Percentiles rank a stretch among this genome's conserved stretches.
Evolutionary conservation across 108 stramenopile species (phyloP).

Genomic region (Nitzschia palea): DNA sequence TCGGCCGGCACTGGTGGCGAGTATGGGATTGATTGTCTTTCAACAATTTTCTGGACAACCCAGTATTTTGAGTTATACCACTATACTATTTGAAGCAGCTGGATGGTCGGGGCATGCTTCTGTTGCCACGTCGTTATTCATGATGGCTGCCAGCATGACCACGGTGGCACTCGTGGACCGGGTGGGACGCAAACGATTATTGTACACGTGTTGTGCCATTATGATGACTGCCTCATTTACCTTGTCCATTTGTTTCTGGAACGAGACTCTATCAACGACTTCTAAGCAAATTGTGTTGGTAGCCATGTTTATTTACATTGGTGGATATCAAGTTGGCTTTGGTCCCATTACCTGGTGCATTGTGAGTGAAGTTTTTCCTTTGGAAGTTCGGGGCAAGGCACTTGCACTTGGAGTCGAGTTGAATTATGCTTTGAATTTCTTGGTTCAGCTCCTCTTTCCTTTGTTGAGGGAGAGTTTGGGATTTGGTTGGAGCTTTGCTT

Average conservation of each 20-base stretch:
- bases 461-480: slow-evolving; percentile 52
- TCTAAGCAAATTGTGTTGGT: slow-evolving; percentile 22
- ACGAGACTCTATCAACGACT: neutral
- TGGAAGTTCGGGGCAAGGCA: slow-evolving; percentile 71
- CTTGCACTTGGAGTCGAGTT: slow-evolving; percentile 76
- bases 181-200: slow-evolving; percentile 39
- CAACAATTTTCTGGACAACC: slow-evolving; percentile 86
- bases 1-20: slow-evolving; percentile 35
- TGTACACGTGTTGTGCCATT: slow-evolving; percentile 19
- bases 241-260: slow-evolving; percentile 34
- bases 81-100: slow-evolving; percentile 64
- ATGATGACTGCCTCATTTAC: slow-evolving; percentile 24
- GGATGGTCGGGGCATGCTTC: slow-evolving; percentile 52
- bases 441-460: slow-evolving; percentile 64
- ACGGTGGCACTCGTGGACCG: slow-evolving; percentile 44
- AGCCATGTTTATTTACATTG: slow-evolving; percentile 37
- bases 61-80: slow-evolving; percentile 60
- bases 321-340: slow-evolving; percentile 61
- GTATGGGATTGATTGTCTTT: slow-evolving; percentile 62
- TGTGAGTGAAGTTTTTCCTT: slow-evolving; percentile 73
- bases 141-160: slow-evolving; percentile 45
- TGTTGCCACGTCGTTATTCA: slow-evolving; percentile 62
- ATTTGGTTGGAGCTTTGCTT: slow-evolving; percentile 61
- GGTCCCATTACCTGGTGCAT: slow-evolving; percentile 78
- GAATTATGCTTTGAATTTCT: slow-evolving; percentile 66